Evolutionary conservation across 202 grass and related monocot species (phyloP).

Genomic region (Zizania palustris): DNA sequence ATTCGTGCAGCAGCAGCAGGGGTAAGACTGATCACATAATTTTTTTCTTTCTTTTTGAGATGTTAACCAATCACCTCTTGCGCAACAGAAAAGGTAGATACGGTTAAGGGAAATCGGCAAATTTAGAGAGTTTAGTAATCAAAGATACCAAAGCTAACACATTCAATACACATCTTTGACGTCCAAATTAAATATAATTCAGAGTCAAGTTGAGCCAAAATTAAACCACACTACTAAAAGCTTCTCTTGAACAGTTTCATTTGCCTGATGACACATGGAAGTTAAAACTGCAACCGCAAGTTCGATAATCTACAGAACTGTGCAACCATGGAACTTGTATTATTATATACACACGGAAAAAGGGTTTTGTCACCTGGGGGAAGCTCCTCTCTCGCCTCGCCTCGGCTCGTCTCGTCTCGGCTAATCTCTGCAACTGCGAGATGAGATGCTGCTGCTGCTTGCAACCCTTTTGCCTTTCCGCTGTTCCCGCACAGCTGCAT

Average conservation of each 20-base stretch:
- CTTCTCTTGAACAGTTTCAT: neutral
- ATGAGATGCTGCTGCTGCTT: slow-evolving; percentile 19
- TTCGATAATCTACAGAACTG: too few species aligned
- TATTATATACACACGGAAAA: neutral
- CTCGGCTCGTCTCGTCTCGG: neutral
- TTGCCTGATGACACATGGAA: neutral
- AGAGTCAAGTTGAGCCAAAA: neutral
- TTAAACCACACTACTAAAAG: neutral
- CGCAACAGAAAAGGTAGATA: slow-evolving; percentile 7
- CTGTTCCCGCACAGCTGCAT: slow-evolving; percentile 13
- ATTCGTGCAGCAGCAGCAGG: neutral
- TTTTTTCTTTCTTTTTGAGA: neutral
- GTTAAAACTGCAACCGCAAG: too few species aligned
- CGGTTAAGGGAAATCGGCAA: neutral
- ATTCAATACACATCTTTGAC: neutral
- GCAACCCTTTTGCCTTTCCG: slow-evolving; percentile 24
- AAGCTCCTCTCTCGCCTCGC: neutral
- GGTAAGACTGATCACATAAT: neutral
- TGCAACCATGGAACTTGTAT: neutral
- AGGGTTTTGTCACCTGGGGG: slow-evolving; percentile 14
- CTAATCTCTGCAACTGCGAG: neutral
- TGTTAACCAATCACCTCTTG: neutral
- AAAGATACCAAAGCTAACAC: neutral
- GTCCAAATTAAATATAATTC: neutral
- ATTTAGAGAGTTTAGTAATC: neutral